Percentiles rank a stretch among this genome's conserved stretches.
These are phyloP conservation scores for Lenwebbia sp. DNA, from an alignment of 345 rosid species.

Conservation along the genomic window DNA sequence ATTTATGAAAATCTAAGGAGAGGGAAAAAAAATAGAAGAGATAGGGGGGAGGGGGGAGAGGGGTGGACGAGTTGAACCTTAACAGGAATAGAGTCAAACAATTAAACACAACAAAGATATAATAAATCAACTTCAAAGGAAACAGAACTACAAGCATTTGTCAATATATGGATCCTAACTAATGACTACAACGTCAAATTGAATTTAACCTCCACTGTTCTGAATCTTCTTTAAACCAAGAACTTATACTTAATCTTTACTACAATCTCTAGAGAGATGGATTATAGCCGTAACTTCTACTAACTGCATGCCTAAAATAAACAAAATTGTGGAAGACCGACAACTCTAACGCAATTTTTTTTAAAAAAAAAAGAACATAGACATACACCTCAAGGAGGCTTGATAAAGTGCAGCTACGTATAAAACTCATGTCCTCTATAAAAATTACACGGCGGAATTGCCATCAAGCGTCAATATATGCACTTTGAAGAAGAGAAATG, in stretches of 20 bases:
- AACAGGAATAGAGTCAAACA: not conserved
- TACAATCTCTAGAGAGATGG: not conserved
- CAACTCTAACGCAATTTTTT: not conserved
- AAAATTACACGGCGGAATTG: not conserved
- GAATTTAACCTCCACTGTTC: not conserved
- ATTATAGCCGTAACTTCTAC: not conserved
- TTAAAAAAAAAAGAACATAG: not conserved
- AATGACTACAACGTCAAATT: not conserved
- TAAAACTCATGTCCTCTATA: not conserved
- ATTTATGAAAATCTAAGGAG: not conserved
- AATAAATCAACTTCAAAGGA: not conserved
- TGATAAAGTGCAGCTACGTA: not conserved
- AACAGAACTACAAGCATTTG: not conserved
- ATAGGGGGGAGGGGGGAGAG: not conserved
- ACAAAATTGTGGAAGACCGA: not conserved
- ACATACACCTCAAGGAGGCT: not conserved
- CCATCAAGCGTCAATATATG: not conserved
- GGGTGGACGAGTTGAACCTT: not conserved
- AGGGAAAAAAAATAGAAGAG: not conserved
- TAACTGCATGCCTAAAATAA: not conserved
- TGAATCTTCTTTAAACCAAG: not conserved
- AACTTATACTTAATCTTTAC: not conserved
- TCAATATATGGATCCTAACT: not conserved
- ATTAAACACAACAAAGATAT: not conserved
- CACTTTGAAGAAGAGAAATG: not conserved